phyloP scores from a whole-genome alignment of 192 early-diverging fungal species.

The Mortierella hygrophila region DNA sequence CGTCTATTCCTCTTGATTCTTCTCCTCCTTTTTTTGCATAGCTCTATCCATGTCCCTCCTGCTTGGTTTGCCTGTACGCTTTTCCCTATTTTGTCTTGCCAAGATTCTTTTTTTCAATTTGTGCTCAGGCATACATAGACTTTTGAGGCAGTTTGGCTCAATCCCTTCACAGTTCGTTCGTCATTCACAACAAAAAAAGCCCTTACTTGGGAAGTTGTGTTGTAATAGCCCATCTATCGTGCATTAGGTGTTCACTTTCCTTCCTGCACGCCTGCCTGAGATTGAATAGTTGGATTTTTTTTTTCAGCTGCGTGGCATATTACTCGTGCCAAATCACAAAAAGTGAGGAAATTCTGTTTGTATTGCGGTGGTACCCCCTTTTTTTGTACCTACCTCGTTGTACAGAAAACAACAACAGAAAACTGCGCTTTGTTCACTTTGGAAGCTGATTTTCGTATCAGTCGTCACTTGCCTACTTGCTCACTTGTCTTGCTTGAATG shows the following conservation, averaged over 20 bases:
- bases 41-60: not conserved
- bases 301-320: not conserved
- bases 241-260: no score
- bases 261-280: not conserved
- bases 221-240: no score
- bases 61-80: not conserved
- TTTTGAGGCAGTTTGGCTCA: not conserved
- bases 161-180: not conserved
- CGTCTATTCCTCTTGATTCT: not conserved
- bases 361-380: not conserved
- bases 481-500: not conserved
- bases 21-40: no score
- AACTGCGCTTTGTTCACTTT: constrained; percentile 13
- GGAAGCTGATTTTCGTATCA: not conserved
- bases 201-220: not conserved
- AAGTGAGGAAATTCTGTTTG: no score
- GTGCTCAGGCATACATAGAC: no score
- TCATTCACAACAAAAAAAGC: not conserved
- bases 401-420: not conserved
- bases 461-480: not conserved
- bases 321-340: not conserved
- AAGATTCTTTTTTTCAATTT: no score
- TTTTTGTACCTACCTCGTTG: not conserved
- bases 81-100: no score
- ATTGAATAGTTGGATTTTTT: no score